phyloP scores from a whole-genome alignment of 176 grass and related monocot genomes.

The Musa beccarii region DNA sequence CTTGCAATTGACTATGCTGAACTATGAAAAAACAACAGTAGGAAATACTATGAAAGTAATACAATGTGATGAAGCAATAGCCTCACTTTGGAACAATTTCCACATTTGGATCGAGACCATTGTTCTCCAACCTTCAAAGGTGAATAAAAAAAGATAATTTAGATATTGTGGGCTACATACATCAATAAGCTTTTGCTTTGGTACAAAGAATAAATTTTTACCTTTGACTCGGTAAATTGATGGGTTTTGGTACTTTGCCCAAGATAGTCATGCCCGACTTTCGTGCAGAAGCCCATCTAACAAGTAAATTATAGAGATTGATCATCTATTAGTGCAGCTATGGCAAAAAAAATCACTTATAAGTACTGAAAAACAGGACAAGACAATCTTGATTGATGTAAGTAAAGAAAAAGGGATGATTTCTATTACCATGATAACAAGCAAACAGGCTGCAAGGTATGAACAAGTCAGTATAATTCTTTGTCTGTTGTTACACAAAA shows the following conservation, averaged over 20 bases:
- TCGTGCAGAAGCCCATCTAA: conserved; percentile 73
- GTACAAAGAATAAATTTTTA: conserved; percentile 28
- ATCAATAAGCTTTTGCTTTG: not conserved
- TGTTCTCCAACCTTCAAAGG: conserved; percentile 89
- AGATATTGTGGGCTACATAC: conserved; percentile 16
- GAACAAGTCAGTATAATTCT: not conserved
- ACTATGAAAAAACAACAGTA: not conserved
- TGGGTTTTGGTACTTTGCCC: conserved; percentile 94
- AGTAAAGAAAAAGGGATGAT: not conserved
- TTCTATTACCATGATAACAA: not conserved
- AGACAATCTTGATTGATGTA: not conserved
- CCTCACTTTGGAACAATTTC: conserved; percentile 99
- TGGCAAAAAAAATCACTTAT: too few species aligned
- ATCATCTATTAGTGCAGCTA: not conserved
- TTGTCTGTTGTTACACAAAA: not conserved
- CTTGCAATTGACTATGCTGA: conserved; percentile 5
- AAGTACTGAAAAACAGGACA: not conserved
- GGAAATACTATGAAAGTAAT: not conserved
- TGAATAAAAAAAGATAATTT: conserved; percentile 15
- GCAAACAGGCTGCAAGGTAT: not conserved
- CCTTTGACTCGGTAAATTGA: conserved; percentile 97
- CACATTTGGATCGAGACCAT: conserved; percentile 83
- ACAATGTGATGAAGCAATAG: conserved; percentile 6
- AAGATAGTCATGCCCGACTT: conserved; percentile 99
- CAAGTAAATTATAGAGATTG: not conserved